Evolutionary conservation across 2,329 filamentous ascomycete species (phyloP).

Genomic region (Colletotrichum sp.): DNA sequence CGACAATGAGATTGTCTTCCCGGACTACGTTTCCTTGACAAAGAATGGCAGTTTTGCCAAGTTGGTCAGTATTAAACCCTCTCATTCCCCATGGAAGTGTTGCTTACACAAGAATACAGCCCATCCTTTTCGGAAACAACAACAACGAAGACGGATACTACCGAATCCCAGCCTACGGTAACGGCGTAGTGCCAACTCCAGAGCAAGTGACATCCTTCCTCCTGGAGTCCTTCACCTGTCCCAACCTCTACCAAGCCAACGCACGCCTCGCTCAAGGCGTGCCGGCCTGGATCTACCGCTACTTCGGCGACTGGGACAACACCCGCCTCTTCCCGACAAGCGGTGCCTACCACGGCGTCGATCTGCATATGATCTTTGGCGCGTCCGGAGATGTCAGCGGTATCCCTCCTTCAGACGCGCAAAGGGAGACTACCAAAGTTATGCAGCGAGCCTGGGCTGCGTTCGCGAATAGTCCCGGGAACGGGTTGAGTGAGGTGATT

Average conservation of each 20-base stretch:
- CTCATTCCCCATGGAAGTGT: fast-evolving
- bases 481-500: slow-evolving; percentile 34
- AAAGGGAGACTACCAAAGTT: slow-evolving; percentile 35
- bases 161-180: slow-evolving; percentile 44
- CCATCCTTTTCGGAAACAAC: slow-evolving; percentile 47
- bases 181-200: slow-evolving; percentile 41
- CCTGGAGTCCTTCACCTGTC: slow-evolving; percentile 51
- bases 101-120: slow-evolving; percentile 25
- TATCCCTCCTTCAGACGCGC: slow-evolving; percentile 31
- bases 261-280: slow-evolving; percentile 38
- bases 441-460: slow-evolving; percentile 47
- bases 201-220: slow-evolving; percentile 43
- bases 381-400: slow-evolving; percentile 43
- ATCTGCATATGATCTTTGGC: slow-evolving; percentile 53
- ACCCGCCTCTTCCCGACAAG: slow-evolving; percentile 48
- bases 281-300: slow-evolving; percentile 50
- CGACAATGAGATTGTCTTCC: slow-evolving; percentile 45
- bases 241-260: slow-evolving; percentile 41
- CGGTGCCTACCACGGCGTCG: slow-evolving; percentile 54
- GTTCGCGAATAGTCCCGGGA: slow-evolving; percentile 41
- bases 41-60: slow-evolving; percentile 40
- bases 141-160: slow-evolving; percentile 55
- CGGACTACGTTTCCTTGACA: slow-evolving; percentile 40
- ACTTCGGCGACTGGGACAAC: slow-evolving; percentile 55
- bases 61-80: not conserved